Evolutionary conservation across 305 asterid genomes (phyloP).

Genomic region (Petunia hybrid): DNA sequence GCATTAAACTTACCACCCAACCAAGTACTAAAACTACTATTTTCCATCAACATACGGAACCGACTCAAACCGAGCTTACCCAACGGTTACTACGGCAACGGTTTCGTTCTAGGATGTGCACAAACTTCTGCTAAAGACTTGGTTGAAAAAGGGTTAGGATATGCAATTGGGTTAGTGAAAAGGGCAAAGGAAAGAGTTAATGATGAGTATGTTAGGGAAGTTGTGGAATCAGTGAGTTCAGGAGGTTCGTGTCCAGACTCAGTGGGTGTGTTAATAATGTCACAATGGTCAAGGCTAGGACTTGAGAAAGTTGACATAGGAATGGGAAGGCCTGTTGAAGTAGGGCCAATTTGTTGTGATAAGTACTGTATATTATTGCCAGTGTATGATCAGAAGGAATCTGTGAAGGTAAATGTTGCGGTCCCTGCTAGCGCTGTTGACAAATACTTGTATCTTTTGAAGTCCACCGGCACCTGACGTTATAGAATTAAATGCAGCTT

Average conservation of each 20-base stretch:
- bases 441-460: slow-evolving; percentile 50
- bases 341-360: slow-evolving; percentile 61
- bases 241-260: slow-evolving; percentile 52
- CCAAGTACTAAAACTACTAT: slow-evolving; percentile 58
- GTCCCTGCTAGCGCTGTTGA: slow-evolving; percentile 58
- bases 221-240: slow-evolving; percentile 62
- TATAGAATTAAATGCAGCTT: not conserved
- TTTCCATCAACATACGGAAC: slow-evolving; percentile 59
- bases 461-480: slow-evolving; percentile 27
- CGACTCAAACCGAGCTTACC: slow-evolving; percentile 67
- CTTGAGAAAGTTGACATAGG: slow-evolving; percentile 71
- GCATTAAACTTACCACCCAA: slow-evolving; percentile 52
- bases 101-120: slow-evolving; percentile 69
- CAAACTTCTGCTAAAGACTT: slow-evolving; percentile 47
- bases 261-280: slow-evolving; percentile 71
- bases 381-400: slow-evolving; percentile 38
- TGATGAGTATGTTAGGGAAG: slow-evolving; percentile 63
- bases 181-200: slow-evolving; percentile 65
- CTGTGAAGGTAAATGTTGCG: slow-evolving; percentile 60
- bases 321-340: slow-evolving; percentile 60
- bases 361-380: slow-evolving; percentile 64
- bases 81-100: slow-evolving; percentile 69
- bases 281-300: slow-evolving; percentile 81
- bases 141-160: slow-evolving; percentile 42
- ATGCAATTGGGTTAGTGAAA: slow-evolving; percentile 49